Evolutionary conservation across 306 rosid species (phyloP), one percentile per base, ranked within the genome.

Genomic region (Rosa rugosa): DNA sequence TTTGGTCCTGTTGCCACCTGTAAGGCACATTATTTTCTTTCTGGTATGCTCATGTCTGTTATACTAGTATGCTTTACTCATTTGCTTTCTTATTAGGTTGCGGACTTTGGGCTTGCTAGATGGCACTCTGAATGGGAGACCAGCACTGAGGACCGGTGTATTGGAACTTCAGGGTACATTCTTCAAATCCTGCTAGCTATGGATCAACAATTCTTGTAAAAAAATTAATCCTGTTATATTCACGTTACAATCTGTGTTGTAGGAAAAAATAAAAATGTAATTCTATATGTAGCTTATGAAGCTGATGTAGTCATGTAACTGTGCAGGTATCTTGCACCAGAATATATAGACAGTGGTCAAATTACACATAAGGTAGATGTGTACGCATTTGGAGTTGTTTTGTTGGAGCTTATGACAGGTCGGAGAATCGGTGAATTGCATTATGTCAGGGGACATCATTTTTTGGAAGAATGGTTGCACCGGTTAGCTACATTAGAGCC

Each of bases 71-170:
- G 38, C 27, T 84, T 62, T 78, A 56, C 75, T 70, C 8, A 14
- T 71, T 70, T 81, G 6, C 63, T 69, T 42, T 84, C 60, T 31
- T 41, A 65, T 42, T 82, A 92, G 98, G 94, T 95, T 87, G 95
- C 94, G 47, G 98, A 91, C 82, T 92, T 95, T 76, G 99, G 99
- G 60, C 96, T 95, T 81, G 99, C 98, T 11, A 87, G 97, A 81
- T 93, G 95, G 98, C 89, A 86, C 79, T 85, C 91, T 57, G 97
- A 92, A 85, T 90, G 97, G 94, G 87, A 88, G 40, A 76, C 81
- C 71, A 75, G 86, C 79, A 80, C 82, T 18, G 96, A 89, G 70
- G 93, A 85, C 83, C 91, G 86, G 22, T 82, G 86, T 12, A 80
- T 86, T 69, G 94, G 96, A 82, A 82, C 97, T 60, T 87, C 96